These are phyloP conservation scores for Blastobotrys buckinghamii DNA, from an alignment of 1,139 yeast species.

Conservation along the genomic window DNA sequence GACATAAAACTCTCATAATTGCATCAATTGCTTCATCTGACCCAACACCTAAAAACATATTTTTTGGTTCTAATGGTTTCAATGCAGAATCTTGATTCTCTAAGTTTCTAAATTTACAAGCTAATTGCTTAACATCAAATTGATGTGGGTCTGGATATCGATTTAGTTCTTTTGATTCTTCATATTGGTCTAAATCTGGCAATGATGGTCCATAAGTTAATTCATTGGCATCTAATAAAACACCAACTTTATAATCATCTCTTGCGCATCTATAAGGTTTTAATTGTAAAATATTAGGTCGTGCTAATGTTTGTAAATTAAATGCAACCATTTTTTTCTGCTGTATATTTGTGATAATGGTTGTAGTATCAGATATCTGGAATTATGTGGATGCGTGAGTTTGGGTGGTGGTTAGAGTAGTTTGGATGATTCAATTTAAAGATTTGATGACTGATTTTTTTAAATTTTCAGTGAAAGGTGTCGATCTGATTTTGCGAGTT, in stretches of 20 bases:
- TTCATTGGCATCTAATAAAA: conserved; percentile 91
- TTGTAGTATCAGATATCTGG: no score
- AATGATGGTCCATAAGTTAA: conserved; percentile 90
- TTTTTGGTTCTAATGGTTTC: conserved; percentile 47
- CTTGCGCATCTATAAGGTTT: conserved; percentile 96
- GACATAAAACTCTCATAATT: conserved; percentile 75
- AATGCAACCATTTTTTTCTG: conserved; percentile 36
- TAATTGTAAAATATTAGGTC: conserved; percentile 76
- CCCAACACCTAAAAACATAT: conserved; percentile 91
- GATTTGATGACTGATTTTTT: no score
- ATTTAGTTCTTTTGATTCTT: conserved; percentile 50
- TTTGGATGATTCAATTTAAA: no score
- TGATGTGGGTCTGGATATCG: conserved; percentile 98
- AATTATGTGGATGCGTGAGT: no score
- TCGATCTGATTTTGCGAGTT: no score
- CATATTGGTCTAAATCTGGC: conserved; percentile 34
- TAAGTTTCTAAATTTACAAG: conserved; percentile 64
- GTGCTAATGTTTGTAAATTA: conserved; percentile 53
- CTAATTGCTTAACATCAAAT: conserved; percentile 61
- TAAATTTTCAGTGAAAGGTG: no score
- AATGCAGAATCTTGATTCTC: conserved; percentile 27
- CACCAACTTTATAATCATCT: conserved; percentile 83
- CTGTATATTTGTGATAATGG: no score
- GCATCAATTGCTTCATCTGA: conserved; percentile 95
- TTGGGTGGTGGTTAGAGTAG: no score